These are phyloP conservation scores for Candida arabinofermentans DNA, from an alignment of 805 yeast genomes.

Conservation along the genomic window DNA sequence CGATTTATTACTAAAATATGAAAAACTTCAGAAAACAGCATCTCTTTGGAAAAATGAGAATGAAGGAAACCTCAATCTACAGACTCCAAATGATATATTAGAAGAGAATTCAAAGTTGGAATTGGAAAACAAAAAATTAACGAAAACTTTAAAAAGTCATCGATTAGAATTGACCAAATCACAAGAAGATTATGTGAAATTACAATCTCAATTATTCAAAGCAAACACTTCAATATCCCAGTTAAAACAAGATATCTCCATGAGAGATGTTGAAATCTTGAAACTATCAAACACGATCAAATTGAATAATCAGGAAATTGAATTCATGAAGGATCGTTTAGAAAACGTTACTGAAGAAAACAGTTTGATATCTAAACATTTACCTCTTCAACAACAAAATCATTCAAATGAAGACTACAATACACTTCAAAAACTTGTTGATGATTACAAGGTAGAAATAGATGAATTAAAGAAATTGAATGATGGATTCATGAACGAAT, in stretches of 20 bases:
- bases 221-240: constrained; percentile 4
- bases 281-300: constrained; percentile 14
- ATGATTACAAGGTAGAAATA: constrained; percentile 51
- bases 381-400: constrained; percentile 9
- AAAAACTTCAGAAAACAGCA: constrained; percentile 43
- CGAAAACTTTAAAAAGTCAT: neutral
- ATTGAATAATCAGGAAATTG: constrained; percentile 16
- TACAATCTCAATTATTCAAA: constrained; percentile 12
- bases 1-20: constrained; percentile 46
- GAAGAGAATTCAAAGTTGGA: constrained; percentile 6
- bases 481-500: constrained; percentile 17
- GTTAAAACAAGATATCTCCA: constrained; percentile 2
- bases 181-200: constrained; percentile 8
- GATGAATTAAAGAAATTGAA: constrained; percentile 34
- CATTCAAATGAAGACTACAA: constrained; percentile 25
- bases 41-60: constrained; percentile 43
- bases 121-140: constrained; percentile 1
- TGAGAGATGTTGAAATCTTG: constrained; percentile 9
- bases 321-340: constrained; percentile 17
- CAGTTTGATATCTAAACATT: constrained; percentile 6
- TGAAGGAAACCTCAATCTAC: constrained; percentile 14
- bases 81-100: constrained; percentile 4
- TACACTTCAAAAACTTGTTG: constrained; percentile 44
- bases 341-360: constrained; percentile 15
- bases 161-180: constrained; percentile 7